Evolutionary conservation across 2,329 filamentous ascomycete species (phyloP), one percentile per base, ranked within the genome.

Genomic region (Xylaria sp.): DNA sequence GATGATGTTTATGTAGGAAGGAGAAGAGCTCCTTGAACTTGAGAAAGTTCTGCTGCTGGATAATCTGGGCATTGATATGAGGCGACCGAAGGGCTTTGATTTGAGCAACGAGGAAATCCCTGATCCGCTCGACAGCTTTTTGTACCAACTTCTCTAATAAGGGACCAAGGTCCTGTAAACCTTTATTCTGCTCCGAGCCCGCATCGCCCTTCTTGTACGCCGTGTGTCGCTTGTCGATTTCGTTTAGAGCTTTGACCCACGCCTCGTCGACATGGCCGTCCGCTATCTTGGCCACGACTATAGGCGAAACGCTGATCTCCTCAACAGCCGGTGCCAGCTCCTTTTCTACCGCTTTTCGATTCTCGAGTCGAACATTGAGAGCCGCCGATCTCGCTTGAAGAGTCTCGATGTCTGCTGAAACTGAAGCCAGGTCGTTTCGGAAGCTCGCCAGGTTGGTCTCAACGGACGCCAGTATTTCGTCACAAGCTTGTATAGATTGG

Each of bases 31-130:
- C 94, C 79, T 93, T 97, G 83, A 94, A 97, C 74, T 89, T 91
- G 58, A 98, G 84, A 75, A 99, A 94, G 69, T 91, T 92, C 78
- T 97, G 93, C 76, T 98, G 94, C 79, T 99, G 96, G 58, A 99
- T 94, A 66, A 98, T 92, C 79, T 99, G 96, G 2, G 95, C 94
- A 79, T 99, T 98, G 80, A 98, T 97, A 76, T 95, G 96, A 15
- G 96, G 96, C 32, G 95, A 97, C 66, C 96, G 90, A 62, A 99
- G 84, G 4, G 94, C 93, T 81, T 97, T 97, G 79, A 99, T 96
- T 79, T 98, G 95, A 18, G 93, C 89, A 13, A 99, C 96, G 46
- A 99, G 86, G 77, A 97, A 97, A 80, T 99, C 96, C 68, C 97
- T 89, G 79, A 98, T 97, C 66, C 96, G 90, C 81, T 98, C 94